Base-by-base conservation (phyloP, 2,329 filamentous ascomycete species). In the Pseudocercospora crystallina region DNA sequence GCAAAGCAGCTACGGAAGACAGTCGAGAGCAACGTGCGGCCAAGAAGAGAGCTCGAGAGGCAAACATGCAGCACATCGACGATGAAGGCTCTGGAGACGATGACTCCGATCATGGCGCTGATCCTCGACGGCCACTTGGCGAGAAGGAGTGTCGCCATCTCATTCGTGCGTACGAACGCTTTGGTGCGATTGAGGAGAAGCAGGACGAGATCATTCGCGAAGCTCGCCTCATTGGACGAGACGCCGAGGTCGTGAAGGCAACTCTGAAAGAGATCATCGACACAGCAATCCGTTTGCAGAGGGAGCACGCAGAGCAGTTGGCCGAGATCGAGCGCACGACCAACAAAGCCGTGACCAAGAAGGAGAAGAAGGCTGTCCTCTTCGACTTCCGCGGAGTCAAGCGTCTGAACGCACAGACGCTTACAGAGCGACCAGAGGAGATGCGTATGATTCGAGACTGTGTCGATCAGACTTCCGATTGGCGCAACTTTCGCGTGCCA, bases 381-480 rank as follows among this genome's bases (percentile, higher is more conserved):
- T 96, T 99, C 63, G 91, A 97, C 67, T 96, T 91, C 71, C 86
- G 87, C 39, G 90, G 91, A 48, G 86, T 96, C 43, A 95, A 95
- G 71, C 91, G 95, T 62, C 82, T 96, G 64, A 99, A 99, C 66
- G 94, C 94, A 0, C 90, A 96, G 71, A 97, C 94, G 0, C 87
- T 96, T 47, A 83, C 96, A 9, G 92, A 97, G 61, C 86, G 95
- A 8, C 92, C 94, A 0, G 82, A 86, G 40, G 92, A 97, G 65
- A 86, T 97, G 77, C 86, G 85, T 51, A 83, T 96, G 60, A 78
- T 99, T 33, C 87, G 85, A 53, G 81, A 89, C 56, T 84, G 89
- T 11, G 84, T 92, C 31, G 80, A 82, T 9, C 69, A 73, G 31
- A 69, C 73, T 15, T 66, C 83, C 14, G 89, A 96, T 62, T 87